Base-by-base conservation (phyloP, 2,329 filamentous ascomycete species). In the Lanzia echinophila region DNA sequence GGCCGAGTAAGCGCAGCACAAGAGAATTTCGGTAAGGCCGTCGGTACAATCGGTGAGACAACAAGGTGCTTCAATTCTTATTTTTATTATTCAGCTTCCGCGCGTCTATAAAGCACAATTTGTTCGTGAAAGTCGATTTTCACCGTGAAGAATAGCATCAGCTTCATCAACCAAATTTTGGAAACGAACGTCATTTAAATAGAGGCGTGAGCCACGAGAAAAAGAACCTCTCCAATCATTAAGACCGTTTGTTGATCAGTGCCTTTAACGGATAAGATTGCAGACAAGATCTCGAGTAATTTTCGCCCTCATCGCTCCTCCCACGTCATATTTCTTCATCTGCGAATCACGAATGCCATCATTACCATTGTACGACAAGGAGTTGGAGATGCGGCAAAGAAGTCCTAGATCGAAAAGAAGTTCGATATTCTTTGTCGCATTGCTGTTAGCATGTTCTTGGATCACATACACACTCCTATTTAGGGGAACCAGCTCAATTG, bases 361-460 rank as follows among this genome's bases (percentile, higher is more conserved):
- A 41, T 19, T 48, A 42, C 34, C 44, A 12, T 13, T 28, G 3
- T 34, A 42, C 45, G 15, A 38, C 17, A 34, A 19, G 5, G 44
- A 19, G 22, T 28, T 33, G 33, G 50, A 42, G 50, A 48, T 48
- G 13, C 43, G 20, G 5, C 34, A n/a, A 17, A 22, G 20, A 33
- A 31, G 31, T 20, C 36, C 28, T 34, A 17, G 45, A 36, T 44
- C 50, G 22, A 53, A 47, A 48, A 49, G 28, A 41, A 38, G n/a
- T 24, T n/a, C 54, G 5, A 28, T 47, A 4, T 3, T 51, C 15
- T 49, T 36, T 28, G 32, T 56, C 22, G n/a, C 42, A n/a, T 12
- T 56, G 22, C 38, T 48, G 19, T 22, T 55, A 8, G 28, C 44
- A 17, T 53, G 36, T 33, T 48, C 28, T 19, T 53, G 50, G 50